phyloP scores from a whole-genome alignment of 1,284 basidiomycete genomes.

The Ustilago tritici region DNA sequence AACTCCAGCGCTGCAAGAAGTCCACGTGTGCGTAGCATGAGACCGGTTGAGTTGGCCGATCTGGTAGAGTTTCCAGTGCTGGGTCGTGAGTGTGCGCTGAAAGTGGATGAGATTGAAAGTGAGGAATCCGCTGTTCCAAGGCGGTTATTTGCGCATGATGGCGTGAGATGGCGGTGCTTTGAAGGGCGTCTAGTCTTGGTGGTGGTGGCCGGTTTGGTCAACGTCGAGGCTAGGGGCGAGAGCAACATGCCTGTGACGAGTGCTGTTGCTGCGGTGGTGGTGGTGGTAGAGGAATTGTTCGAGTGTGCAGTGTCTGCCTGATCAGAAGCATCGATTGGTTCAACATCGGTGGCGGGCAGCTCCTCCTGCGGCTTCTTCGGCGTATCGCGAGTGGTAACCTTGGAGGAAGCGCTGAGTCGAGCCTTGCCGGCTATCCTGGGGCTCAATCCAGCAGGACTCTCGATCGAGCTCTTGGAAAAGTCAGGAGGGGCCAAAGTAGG shows the following conservation, averaged over 20 bases:
- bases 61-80: conserved; percentile 17
- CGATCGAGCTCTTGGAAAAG: conserved; percentile 18
- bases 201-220: no score
- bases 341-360: neutral
- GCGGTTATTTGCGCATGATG: neutral
- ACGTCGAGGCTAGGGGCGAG: no score
- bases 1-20: conserved; percentile 16
- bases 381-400: neutral
- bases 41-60: conserved; percentile 16
- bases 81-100: neutral
- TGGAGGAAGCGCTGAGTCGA: conserved; percentile 9
- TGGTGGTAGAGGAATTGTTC: no score
- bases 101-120: conserved; percentile 9
- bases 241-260: no score
- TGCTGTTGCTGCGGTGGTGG: no score
- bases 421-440: conserved; percentile 12
- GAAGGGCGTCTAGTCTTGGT: no score
- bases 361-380: neutral
- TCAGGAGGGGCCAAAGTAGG: conserved; percentile 25
- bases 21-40: conserved; percentile 12
- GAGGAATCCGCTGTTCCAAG: conserved; percentile 28
- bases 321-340: no score
- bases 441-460: conserved; percentile 1
- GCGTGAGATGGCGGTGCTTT: neutral
- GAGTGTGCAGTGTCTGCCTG: no score